Percentiles rank a stretch among this genome's conserved stretches.
Conservation (phyloP, 768 basidiomycete species). For the Coprinopsis sp. region DNA sequence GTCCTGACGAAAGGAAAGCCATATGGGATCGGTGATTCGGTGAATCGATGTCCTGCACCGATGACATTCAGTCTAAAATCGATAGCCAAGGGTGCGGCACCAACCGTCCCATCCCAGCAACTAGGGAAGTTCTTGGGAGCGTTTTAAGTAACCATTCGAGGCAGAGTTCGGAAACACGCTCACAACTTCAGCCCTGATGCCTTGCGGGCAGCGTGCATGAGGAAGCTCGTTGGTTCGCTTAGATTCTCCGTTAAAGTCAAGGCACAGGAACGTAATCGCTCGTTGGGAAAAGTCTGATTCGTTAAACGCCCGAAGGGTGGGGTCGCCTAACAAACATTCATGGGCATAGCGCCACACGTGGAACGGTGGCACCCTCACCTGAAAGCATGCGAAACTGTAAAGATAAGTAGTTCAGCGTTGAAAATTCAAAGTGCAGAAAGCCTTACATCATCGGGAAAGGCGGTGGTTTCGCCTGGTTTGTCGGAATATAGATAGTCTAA, state of each 20-base stretch:
- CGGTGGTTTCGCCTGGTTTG: conserved; percentile 28
- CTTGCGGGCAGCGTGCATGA: conserved; percentile 27
- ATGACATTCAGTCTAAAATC: conserved; percentile 3
- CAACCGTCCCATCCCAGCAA: conserved; percentile 33
- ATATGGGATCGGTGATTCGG: conserved; percentile 37
- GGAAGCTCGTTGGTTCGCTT: conserved; percentile 28
- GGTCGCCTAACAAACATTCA: conserved; percentile 21
- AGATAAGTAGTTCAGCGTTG: conserved; percentile 1
- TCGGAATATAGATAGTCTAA: conserved; percentile 34
- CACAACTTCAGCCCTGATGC: conserved; percentile 34
- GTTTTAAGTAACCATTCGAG: not conserved
- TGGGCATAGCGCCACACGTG: not conserved
- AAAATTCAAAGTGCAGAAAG: not conserved
- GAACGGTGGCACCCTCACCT: conserved; percentile 16
- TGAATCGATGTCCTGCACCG: conserved; percentile 33
- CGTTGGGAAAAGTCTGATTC: conserved; percentile 30
- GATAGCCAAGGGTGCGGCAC: not conserved
- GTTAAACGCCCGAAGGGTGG: conserved; percentile 29
- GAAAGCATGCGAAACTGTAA: conserved; percentile 36
- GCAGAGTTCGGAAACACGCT: conserved; percentile 6
- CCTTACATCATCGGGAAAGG: conserved; percentile 38
- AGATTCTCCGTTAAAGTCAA: conserved; percentile 32
- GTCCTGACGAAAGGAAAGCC: conserved; percentile 34
- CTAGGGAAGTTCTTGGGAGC: conserved; percentile 23
- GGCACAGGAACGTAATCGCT: conserved; percentile 35